Evolutionary conservation across 768 basidiomycete species (phyloP), one percentile per base, ranked within the genome.

Genomic region (Trametes elegans): DNA sequence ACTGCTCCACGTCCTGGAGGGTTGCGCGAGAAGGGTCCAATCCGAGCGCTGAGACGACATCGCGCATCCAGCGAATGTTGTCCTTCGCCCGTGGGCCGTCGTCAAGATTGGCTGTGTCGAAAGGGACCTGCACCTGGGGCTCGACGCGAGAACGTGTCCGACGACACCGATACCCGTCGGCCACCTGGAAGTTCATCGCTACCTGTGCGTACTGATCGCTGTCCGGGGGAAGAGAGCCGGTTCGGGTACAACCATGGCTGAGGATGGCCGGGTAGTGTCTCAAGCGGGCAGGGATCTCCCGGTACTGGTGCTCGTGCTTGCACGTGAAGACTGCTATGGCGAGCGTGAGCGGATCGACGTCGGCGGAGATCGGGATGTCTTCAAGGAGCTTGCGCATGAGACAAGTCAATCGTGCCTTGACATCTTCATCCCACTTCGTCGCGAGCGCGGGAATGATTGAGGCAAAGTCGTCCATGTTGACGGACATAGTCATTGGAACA

Each of bases 321-420:
- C 48, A 40, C 13, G 29, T n/a, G 31, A 46, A 46, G 19, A 40
- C 7, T 9, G 49, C 49, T 1, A 86, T 74, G 43, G 93, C 89
- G 47, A 98, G 84, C 58, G 87, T 92, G 49, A 89, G 85, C 7
- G 80, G 75, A 2, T 80, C 85, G 29, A 93, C 91, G 47, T 94
- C 91, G 71, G 97, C 93, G 4, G 91, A 84, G 26, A 98, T 78
- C 9, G 7, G 39, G 13, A 51, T 41, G 26, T 28, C 10, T 23
- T 51, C 39, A 3, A 18, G 1, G 3, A 31, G 18, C 27, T 21
- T 21, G 2, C 13, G 16, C n/a, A n/a, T n/a, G n/a, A n/a, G n/a
- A n/a, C n/a, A n/a, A n/a, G n/a, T n/a, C n/a, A n/a, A n/a, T n/a
- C n/a, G n/a, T n/a, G n/a, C n/a, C 29, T 51, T 13, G 5, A 21